Percentiles rank a stretch among this genome's conserved stretches.
These are phyloP conservation scores for Mycena vulgaris DNA, from an alignment of 768 basidiomycete genomes.

Conservation along the genomic window DNA sequence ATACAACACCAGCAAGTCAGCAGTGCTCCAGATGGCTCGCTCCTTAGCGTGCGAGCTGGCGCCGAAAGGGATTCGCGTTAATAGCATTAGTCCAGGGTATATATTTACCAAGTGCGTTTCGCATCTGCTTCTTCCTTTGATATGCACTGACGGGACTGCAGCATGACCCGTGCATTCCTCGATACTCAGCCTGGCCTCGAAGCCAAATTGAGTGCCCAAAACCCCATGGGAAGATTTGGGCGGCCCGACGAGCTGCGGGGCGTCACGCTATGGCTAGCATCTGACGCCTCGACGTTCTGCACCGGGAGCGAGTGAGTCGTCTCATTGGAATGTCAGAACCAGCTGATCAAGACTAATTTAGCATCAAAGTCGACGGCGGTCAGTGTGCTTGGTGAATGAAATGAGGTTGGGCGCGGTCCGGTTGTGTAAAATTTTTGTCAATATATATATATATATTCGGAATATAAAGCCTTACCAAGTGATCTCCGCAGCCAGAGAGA, in stretches of 20 bases:
- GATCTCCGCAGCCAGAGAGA: no score
- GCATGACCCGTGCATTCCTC: constrained; percentile 75
- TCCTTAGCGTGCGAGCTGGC: constrained; percentile 86
- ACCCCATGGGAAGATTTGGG: constrained; percentile 78
- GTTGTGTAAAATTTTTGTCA: no score
- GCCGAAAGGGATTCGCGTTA: constrained; percentile 75
- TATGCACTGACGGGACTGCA: constrained; percentile 38
- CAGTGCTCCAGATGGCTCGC: constrained; percentile 85
- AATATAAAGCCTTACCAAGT: no score
- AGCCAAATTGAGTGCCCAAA: constrained; percentile 70
- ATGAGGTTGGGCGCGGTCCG: no score
- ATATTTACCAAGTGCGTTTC: constrained; percentile 71
- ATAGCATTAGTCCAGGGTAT: constrained; percentile 80
- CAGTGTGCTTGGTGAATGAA: constrained; percentile 31
- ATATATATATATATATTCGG: no score
- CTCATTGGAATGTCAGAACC: not conserved
- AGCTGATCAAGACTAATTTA: not conserved
- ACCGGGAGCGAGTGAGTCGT: constrained; percentile 59
- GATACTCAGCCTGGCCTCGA: constrained; percentile 68
- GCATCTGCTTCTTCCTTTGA: not conserved
- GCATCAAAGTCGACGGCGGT: constrained; percentile 34
- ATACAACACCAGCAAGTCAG: constrained; percentile 83
- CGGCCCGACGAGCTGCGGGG: constrained; percentile 79
- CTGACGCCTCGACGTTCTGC: constrained; percentile 79
- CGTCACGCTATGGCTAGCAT: constrained; percentile 75